A percentile compares a stretch with the other conserved stretches of the same genome.
These are phyloP conservation scores for Erodium texanum DNA, from an alignment of 441 rosid species.

Conservation along the genomic window DNA sequence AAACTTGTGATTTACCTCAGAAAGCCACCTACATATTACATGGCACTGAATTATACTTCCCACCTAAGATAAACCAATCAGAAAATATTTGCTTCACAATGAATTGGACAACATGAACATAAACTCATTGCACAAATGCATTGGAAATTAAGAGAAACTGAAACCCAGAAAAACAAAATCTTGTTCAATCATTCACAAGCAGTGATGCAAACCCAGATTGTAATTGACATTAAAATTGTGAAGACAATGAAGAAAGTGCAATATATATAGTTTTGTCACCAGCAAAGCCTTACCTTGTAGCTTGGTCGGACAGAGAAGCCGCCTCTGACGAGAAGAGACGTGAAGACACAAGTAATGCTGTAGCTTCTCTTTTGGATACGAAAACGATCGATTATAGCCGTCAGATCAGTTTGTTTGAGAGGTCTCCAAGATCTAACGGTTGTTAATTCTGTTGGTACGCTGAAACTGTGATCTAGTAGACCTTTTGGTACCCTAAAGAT, in stretches of 20 bases:
- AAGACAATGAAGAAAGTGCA: background rate
- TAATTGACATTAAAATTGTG: background rate
- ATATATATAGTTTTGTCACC: background rate
- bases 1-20: background rate
- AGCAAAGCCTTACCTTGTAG: conserved; percentile 10
- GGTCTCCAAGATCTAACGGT: conserved; percentile 4
- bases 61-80: background rate
- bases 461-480: background rate
- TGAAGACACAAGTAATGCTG: conserved; percentile 15
- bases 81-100: background rate
- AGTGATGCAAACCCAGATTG: background rate
- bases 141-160: background rate
- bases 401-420: conserved; percentile 7
- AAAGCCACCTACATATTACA: background rate
- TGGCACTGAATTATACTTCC: background rate
- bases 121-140: conserved; percentile 1
- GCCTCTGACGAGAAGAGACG: conserved; percentile 17
- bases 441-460: background rate
- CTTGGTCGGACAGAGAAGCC: conserved; percentile 9
- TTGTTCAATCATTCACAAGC: background rate
- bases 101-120: background rate
- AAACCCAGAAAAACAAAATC: background rate
- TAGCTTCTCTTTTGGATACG: conserved; percentile 8
- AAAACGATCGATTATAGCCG: background rate
- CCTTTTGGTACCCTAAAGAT: conserved; percentile 2